These are phyloP conservation scores for Thamnidium elegans DNA, from an alignment of 192 early-diverging fungal species.

Conservation along the genomic window DNA sequence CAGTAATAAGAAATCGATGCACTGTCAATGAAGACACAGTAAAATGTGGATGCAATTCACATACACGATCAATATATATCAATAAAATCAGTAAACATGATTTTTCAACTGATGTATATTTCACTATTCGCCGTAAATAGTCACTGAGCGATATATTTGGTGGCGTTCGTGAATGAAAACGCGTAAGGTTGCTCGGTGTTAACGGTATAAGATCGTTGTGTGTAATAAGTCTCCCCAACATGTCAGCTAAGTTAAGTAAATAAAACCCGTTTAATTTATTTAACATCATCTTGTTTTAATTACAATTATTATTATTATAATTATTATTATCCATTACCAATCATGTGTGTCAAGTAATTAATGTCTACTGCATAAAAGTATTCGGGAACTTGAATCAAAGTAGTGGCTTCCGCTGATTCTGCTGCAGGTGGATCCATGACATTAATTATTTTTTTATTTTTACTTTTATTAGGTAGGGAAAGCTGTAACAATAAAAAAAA, in stretches of 20 bases:
- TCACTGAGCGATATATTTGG: constrained; percentile 85
- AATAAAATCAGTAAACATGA: constrained; percentile 85
- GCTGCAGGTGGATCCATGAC: constrained; percentile 16
- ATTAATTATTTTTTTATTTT: constrained; percentile 1
- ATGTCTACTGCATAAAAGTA: constrained; percentile 51
- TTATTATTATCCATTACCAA: constrained; percentile 34
- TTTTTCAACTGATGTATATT: constrained; percentile 87
- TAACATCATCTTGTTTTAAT: no score
- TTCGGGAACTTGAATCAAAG: constrained; percentile 34
- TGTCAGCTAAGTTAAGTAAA: constrained; percentile 45
- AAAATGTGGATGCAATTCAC: constrained; percentile 69
- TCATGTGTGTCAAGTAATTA: constrained; percentile 47
- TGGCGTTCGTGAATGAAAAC: constrained; percentile 92
- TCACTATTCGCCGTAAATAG: constrained; percentile 87
- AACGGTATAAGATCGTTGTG: constrained; percentile 62
- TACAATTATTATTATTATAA: no score
- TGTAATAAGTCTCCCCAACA: constrained; percentile 54
- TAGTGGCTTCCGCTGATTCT: background rate
- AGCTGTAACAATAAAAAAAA: background rate
- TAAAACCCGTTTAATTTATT: constrained; percentile 2
- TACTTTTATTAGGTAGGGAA: background rate
- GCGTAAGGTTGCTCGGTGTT: constrained; percentile 68
- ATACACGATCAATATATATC: constrained; percentile 92
- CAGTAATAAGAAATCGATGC: constrained; percentile 91
- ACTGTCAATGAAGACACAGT: constrained; percentile 92